These are phyloP conservation scores for Diaporthe sp. DNA, from an alignment of 2,329 filamentous ascomycete genomes.

Conservation along the genomic window DNA sequence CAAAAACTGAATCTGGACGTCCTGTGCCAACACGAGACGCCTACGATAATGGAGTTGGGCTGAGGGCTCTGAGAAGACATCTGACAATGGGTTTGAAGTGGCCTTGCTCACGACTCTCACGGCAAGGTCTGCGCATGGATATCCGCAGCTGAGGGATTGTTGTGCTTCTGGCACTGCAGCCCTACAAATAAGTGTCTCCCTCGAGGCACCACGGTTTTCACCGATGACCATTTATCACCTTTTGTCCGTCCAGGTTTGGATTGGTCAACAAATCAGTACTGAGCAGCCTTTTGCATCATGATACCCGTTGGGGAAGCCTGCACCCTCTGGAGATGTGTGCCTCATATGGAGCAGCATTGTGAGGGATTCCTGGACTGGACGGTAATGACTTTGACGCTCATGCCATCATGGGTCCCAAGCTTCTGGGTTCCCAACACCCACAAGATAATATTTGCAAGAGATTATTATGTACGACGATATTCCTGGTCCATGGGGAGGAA, in stretches of 20 bases:
- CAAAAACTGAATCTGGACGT: not conserved
- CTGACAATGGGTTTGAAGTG: not conserved
- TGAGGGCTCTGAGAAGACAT: not conserved
- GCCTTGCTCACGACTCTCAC: not conserved
- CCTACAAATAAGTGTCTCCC: not conserved
- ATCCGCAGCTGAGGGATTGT: not conserved
- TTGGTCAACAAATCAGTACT: not conserved
- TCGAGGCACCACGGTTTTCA: not conserved
- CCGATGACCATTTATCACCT: not conserved
- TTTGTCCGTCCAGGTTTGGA: not conserved
- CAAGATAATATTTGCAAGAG: conserved; percentile 27
- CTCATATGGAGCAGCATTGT: not conserved
- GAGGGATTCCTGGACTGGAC: conserved; percentile 8
- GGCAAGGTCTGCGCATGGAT: not conserved
- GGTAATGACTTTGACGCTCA: not conserved
- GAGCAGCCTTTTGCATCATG: conserved; percentile 4
- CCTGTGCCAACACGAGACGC: not conserved
- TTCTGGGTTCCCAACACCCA: conserved; percentile 17
- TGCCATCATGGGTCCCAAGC: not conserved
- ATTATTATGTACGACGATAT: conserved; percentile 26
- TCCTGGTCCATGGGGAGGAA: conserved; percentile 6
- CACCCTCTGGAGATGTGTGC: not conserved
- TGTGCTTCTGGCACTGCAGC: not conserved
- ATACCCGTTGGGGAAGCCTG: conserved; percentile 6
- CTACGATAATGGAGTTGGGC: not conserved